Conservation (phyloP, 305 asterid species). For the Ilex paraguariensis region DNA sequence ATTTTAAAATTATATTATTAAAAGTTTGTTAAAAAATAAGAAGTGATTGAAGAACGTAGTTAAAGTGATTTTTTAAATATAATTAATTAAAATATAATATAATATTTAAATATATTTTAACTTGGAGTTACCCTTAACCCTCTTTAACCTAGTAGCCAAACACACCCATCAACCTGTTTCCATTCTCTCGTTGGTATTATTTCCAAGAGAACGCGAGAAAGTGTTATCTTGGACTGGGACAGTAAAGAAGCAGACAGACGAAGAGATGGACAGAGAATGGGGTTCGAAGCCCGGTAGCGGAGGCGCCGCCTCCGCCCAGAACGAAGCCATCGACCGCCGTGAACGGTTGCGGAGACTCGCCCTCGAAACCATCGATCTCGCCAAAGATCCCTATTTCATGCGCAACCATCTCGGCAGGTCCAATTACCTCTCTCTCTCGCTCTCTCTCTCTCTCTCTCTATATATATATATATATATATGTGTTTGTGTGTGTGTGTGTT, state of each 20-base stretch:
- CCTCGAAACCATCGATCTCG: slow-evolving; percentile 87
- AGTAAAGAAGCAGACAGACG: not conserved
- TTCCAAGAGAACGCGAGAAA: no score
- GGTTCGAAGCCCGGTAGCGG: slow-evolving; percentile 99
- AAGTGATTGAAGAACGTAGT: no score
- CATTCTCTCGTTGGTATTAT: no score
- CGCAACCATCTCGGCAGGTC: slow-evolving; percentile 94
- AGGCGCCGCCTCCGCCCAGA: slow-evolving; percentile 94
- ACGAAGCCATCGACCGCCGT: slow-evolving; percentile 93
- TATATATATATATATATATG: not conserved
- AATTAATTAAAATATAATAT: no score
- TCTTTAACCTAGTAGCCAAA: no score
- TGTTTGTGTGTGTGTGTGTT: not conserved
- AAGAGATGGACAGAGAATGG: slow-evolving; percentile 86
- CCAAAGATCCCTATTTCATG: slow-evolving; percentile 96
- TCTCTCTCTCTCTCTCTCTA: slow-evolving; percentile 9
- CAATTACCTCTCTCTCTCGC: not conserved
- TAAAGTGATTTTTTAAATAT: no score
- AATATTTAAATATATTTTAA: no score
- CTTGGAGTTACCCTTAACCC: no score
- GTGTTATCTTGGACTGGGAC: no score
- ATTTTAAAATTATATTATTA: no score
- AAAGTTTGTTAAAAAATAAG: no score
- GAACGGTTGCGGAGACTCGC: slow-evolving; percentile 90
- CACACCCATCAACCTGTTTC: no score